Percentiles rank a stretch among this genome's conserved stretches.
These are phyloP conservation scores for Penicillium malachiteum DNA, from an alignment of 495 filamentous ascomycete species.

Conservation along the genomic window DNA sequence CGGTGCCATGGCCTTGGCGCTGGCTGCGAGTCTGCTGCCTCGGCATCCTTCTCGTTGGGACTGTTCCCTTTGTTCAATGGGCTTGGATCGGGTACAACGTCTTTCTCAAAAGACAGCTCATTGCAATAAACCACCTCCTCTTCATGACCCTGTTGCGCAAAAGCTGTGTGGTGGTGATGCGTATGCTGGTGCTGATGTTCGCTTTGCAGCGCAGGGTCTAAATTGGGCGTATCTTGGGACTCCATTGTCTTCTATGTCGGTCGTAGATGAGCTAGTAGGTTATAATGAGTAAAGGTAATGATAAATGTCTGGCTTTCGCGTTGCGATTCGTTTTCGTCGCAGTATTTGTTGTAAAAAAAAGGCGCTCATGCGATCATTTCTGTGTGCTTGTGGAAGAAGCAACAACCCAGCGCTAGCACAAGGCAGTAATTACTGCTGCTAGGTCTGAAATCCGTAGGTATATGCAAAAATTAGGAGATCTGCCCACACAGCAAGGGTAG, in stretches of 20 bases:
- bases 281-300: not conserved
- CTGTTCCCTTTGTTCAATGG: conserved; percentile 42
- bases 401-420: not conserved
- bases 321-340: not conserved
- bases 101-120: conserved; percentile 39
- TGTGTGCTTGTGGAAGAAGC: not conserved
- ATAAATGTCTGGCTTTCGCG: not conserved
- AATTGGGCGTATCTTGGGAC: not conserved
- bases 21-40: conserved; percentile 23
- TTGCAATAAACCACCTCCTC: conserved; percentile 52
- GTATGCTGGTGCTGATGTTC: conserved; percentile 47
- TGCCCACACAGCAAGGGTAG: not conserved
- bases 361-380: not conserved
- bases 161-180: conserved; percentile 51
- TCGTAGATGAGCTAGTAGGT: not conserved
- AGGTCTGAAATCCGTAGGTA: not conserved
- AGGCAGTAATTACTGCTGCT: not conserved
- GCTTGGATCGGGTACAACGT: conserved; percentile 40
- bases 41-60: conserved; percentile 32
- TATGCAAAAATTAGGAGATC: not conserved
- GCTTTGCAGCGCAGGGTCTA: conserved; percentile 21
- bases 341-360: not conserved
- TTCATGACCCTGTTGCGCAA: conserved; percentile 42
- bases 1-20: conserved; percentile 26
- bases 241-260: not conserved